phyloP scores from a whole-genome alignment of 352 stramenopile genomes.

The Bremia lactucae region DNA sequence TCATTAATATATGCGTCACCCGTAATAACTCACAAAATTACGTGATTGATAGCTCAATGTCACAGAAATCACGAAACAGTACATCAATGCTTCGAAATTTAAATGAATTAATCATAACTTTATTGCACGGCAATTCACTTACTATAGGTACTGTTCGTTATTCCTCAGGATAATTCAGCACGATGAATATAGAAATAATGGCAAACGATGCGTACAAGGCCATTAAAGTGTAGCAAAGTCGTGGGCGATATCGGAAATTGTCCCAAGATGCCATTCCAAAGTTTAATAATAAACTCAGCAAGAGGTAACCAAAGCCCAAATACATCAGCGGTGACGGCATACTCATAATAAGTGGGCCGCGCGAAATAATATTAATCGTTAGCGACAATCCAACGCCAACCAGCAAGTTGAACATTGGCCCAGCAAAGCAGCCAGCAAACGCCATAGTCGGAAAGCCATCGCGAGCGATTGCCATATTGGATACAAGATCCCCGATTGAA shows the following conservation, averaged over 20 bases:
- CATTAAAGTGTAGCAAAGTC: slow-evolving; percentile 51
- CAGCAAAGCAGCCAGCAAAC: slow-evolving; percentile 73
- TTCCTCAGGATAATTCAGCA: slow-evolving; percentile 20
- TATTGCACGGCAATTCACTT: neutral
- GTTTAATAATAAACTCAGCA: slow-evolving; percentile 60
- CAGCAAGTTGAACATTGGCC: slow-evolving; percentile 74
- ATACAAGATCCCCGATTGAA: slow-evolving; percentile 69
- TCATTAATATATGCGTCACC: too few relatives aligned
- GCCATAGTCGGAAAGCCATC: slow-evolving; percentile 78
- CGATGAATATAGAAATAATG: slow-evolving; percentile 49
- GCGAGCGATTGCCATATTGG: slow-evolving; percentile 66
- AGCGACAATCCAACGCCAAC: slow-evolving; percentile 57
- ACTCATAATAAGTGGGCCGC: slow-evolving; percentile 44
- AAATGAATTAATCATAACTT: too few relatives aligned
- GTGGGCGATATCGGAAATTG: slow-evolving; percentile 44
- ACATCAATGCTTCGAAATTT: too few relatives aligned
- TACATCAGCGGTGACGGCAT: slow-evolving; percentile 48
- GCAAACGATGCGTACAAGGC: slow-evolving; percentile 55
- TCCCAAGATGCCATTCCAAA: slow-evolving; percentile 39
- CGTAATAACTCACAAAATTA: neutral
- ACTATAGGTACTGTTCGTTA: slow-evolving; percentile 14
- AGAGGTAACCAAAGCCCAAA: slow-evolving; percentile 55
- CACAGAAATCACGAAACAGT: too few relatives aligned
- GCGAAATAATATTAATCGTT: slow-evolving; percentile 44
- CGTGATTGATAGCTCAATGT: neutral